phyloP scores from a whole-genome alignment of 306 rosid genomes.

The Prunus mongolica region DNA sequence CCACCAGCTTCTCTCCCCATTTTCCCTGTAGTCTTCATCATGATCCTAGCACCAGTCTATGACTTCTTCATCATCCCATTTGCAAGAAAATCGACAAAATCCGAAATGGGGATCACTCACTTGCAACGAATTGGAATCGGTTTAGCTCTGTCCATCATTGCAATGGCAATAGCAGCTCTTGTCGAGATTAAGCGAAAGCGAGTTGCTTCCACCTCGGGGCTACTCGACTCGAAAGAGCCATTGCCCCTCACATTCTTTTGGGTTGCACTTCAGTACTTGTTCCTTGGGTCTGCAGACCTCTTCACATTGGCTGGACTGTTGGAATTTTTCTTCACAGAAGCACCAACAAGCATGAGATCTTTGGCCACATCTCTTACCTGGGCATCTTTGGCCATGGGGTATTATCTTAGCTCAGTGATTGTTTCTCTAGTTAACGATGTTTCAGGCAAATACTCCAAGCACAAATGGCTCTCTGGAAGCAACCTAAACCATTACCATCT shows the following conservation, averaged over 20 bases:
- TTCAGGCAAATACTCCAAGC: constrained; percentile 33
- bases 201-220: constrained; percentile 42
- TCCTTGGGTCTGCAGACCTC: constrained; percentile 92
- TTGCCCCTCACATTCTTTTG: constrained; percentile 78
- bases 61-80: constrained; percentile 78
- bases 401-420: constrained; percentile 76
- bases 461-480: constrained; percentile 68
- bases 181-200: constrained; percentile 76
- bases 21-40: constrained; percentile 80
- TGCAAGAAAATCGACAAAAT: constrained; percentile 51
- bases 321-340: constrained; percentile 93
- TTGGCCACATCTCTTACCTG: constrained; percentile 89
- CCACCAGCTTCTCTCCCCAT: constrained; percentile 95
- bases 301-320: constrained; percentile 82
- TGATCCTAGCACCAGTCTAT: constrained; percentile 75
- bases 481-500: constrained; percentile 62
- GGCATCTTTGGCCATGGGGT: constrained; percentile 93
- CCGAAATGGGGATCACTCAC: constrained; percentile 82
- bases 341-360: constrained; percentile 81
- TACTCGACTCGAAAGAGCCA: constrained; percentile 46
- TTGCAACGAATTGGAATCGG: constrained; percentile 86
- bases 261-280: constrained; percentile 82
- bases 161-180: constrained; percentile 90
- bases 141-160: constrained; percentile 59
- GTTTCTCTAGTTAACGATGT: constrained; percentile 67